Conservation (phyloP, 768 basidiomycete genomes). For the Psilocybe tampanensis region DNA sequence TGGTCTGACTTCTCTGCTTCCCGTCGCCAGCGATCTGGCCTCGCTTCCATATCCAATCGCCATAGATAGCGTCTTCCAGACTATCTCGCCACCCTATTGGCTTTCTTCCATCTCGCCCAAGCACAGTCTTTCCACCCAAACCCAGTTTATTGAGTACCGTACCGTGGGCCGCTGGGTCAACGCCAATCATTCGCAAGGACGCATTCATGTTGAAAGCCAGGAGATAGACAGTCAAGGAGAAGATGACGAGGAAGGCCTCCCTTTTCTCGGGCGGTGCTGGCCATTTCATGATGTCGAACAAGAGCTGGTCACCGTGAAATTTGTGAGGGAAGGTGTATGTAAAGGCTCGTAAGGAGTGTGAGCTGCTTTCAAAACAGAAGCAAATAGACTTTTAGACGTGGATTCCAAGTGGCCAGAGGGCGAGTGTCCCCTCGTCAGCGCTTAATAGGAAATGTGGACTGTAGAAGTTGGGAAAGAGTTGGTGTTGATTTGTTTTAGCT, state of each 20-base stretch:
- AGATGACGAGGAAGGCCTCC: conserved; percentile 70
- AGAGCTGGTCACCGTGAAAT: background rate
- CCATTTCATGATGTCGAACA: conserved; percentile 54
- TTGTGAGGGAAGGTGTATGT: background rate
- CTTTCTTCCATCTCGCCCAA: conserved; percentile 50
- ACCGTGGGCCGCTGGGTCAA: conserved; percentile 43
- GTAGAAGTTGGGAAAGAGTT: background rate
- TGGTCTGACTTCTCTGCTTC: conserved; percentile 45
- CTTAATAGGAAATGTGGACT: no score
- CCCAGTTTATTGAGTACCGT: conserved; percentile 42
- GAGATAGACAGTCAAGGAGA: conserved; percentile 65
- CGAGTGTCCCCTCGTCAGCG: no score
- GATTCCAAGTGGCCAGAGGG: no score
- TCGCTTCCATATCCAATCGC: conserved; percentile 70
- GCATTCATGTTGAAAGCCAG: conserved; percentile 76
- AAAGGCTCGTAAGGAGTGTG: background rate
- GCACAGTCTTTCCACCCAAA: conserved; percentile 34
- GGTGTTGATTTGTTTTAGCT: background rate
- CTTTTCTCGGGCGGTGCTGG: conserved; percentile 68
- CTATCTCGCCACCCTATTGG: conserved; percentile 54
- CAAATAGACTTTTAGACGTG: background rate
- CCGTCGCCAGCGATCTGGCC: conserved; percentile 60
- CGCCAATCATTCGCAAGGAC: conserved; percentile 54
- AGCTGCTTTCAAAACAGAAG: background rate
- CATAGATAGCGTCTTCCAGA: conserved; percentile 66